A percentile compares a stretch with the other conserved stretches of the same genome.
Evolutionary conservation across 768 basidiomycete species (phyloP).

Genomic region (Rhizopogon rudus): DNA sequence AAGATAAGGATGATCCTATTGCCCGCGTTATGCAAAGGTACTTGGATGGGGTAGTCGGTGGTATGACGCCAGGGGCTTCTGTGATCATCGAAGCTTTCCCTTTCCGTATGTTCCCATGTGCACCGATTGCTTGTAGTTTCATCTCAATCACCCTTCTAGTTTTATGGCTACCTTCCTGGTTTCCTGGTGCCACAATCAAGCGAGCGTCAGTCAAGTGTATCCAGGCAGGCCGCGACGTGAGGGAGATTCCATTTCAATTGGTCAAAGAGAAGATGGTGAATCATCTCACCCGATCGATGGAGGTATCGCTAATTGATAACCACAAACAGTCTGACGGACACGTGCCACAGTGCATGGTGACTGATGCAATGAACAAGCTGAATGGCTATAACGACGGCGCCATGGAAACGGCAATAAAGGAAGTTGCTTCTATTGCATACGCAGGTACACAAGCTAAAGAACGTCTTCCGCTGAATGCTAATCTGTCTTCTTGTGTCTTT

Average conservation of each 20-base stretch:
- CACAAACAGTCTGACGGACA: too few species aligned
- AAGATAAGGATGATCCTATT: constrained; percentile 30
- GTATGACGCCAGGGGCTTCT: constrained; percentile 12
- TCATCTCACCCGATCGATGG: background rate
- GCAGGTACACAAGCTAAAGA: constrained; percentile 8
- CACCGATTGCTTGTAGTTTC: too few species aligned
- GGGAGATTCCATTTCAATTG: constrained; percentile 13
- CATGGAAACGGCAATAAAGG: background rate
- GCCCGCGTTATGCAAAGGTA: constrained; percentile 34
- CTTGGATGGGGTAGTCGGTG: constrained; percentile 12
- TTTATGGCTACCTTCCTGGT: too few species aligned
- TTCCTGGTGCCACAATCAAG: too few species aligned
- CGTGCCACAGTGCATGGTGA: too few species aligned
- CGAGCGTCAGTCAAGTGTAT: too few species aligned
- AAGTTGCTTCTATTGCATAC: constrained; percentile 10
- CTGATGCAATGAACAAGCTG: too few species aligned
- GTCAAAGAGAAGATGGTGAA: too few species aligned
- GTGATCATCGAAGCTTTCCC: constrained; percentile 15
- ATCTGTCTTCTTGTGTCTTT: background rate
- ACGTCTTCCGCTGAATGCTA: background rate
- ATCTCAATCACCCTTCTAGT: background rate
- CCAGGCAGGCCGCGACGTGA: constrained; percentile 17
- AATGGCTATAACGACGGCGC: too few species aligned
- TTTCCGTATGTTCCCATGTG: constrained; percentile 9
- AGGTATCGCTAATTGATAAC: too few species aligned